A percentile compares a stretch with the other conserved stretches of the same genome.
These are phyloP conservation scores for Debaryomyces coudertii DNA, from an alignment of 1,139 yeast species.

Conservation along the genomic window DNA sequence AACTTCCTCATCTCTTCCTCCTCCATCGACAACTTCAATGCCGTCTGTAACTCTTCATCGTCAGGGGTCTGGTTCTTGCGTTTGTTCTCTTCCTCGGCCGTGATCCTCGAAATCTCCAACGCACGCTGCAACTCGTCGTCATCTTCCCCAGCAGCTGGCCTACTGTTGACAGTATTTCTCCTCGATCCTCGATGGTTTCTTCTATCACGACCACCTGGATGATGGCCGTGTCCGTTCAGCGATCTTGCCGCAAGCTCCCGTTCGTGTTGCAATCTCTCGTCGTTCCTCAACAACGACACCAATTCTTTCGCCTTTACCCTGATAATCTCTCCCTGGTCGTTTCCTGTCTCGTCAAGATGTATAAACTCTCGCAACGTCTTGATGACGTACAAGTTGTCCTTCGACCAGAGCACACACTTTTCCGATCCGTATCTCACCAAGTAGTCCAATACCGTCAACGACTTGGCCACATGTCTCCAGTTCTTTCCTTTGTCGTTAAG, in stretches of 20 bases:
- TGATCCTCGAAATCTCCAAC: slow-evolving; percentile 74
- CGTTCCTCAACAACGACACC: slow-evolving; percentile 77
- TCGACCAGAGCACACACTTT: slow-evolving; percentile 91
- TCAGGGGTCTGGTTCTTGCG: slow-evolving; percentile 25
- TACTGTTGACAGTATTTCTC: slow-evolving; percentile 17
- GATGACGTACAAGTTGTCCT: slow-evolving; percentile 84
- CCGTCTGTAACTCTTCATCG: slow-evolving; percentile 78
- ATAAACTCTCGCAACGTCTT: slow-evolving; percentile 92
- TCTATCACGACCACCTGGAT: slow-evolving; percentile 25
- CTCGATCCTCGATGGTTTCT: slow-evolving; percentile 17
- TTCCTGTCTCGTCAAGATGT: slow-evolving; percentile 75
- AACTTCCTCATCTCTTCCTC: slow-evolving; percentile 79
- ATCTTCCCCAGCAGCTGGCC: slow-evolving; percentile 44
- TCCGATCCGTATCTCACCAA: slow-evolving; percentile 87
- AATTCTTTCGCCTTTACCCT: slow-evolving; percentile 92
- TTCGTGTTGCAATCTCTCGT: slow-evolving; percentile 78
- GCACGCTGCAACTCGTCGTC: slow-evolving; percentile 88
- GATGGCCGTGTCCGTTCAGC: slow-evolving; percentile 22
- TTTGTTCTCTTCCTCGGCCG: slow-evolving; percentile 77
- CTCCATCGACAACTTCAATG: slow-evolving; percentile 80
- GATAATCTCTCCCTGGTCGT: slow-evolving; percentile 88
- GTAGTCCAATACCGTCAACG: slow-evolving; percentile 85
- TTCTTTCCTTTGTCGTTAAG: slow-evolving; percentile 96
- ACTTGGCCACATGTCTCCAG: slow-evolving; percentile 96
- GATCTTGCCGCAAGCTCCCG: slow-evolving; percentile 51